phyloP scores from a whole-genome alignment of 306 rosid genomes.

The Rosa rugosa region DNA sequence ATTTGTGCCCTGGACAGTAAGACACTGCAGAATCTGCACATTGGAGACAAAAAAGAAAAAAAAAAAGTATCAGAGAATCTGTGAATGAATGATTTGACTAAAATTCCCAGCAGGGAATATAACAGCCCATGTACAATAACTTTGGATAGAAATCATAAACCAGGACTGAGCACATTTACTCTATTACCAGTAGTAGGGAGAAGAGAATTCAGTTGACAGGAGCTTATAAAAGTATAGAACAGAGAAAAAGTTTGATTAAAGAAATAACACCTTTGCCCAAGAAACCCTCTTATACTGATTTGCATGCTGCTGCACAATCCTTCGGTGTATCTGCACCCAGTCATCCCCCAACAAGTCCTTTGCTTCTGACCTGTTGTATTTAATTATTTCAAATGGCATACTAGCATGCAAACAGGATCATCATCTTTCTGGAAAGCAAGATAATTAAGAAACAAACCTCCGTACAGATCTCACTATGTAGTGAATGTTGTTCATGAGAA shows the following conservation, averaged over 20 bases:
- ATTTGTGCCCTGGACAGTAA: slow-evolving; percentile 66
- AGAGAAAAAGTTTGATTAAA: slow-evolving; percentile 9
- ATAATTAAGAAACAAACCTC: slow-evolving; percentile 47
- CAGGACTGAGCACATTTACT: not conserved
- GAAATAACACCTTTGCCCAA: slow-evolving; percentile 81
- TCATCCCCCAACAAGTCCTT: slow-evolving; percentile 97
- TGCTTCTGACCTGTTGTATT: slow-evolving; percentile 84
- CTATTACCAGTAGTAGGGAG: not conserved
- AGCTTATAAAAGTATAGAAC: not conserved
- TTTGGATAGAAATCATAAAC: not conserved
- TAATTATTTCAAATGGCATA: slow-evolving; percentile 12
- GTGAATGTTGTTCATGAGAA: slow-evolving; percentile 98
- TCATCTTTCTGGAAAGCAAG: not conserved
- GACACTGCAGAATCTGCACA: slow-evolving; percentile 87
- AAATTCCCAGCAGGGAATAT: not conserved
- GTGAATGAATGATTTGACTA: not conserved
- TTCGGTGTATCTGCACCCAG: slow-evolving; percentile 98
- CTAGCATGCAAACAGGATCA: slow-evolving; percentile 17
- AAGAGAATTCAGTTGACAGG: not conserved
- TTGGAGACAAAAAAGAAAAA: not conserved
- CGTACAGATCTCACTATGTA: slow-evolving; percentile 95
- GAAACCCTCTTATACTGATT: slow-evolving; percentile 96
- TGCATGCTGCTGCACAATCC: slow-evolving; percentile 98
- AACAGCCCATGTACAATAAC: not conserved
- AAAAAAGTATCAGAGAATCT: not conserved